Evolutionary conservation across 768 basidiomycete genomes (phyloP), one percentile per base, ranked within the genome.

Genomic region (Sporobolomyces roseus): DNA sequence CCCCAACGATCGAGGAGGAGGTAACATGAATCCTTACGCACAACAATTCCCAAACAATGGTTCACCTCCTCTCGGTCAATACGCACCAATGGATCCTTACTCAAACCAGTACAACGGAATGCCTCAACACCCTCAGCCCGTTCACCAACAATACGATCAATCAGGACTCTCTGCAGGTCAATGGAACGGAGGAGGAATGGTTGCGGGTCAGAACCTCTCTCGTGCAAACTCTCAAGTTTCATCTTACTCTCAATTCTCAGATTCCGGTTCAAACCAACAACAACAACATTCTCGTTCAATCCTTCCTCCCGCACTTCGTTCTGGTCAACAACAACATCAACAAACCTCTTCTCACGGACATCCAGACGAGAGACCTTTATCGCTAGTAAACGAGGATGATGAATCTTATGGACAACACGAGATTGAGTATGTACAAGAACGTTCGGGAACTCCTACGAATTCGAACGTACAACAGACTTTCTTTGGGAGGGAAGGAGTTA

Each of bases 391-490:
- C 41, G 59, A 65, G 41, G 54, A 65, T 25, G 60, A 65, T 36
- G 59, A 55, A 36, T 52, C 52, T 9, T 48, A 27, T 29, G 36
- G 46, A 3, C 43, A 53, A 25, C 32, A 51, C 41, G 50, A 63
- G 27, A 48, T 60, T 45, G 58, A 60, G 3, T 48, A 60, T 45
- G 13, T 60, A 2, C 58, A 27, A 2, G 45, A 60, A 35, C 43
- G 58, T 14, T 63, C 68, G 17, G 76, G 75, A 27, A 74, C 74
- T 32, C 72, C 75, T 13, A 63, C 63, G 6, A 63, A 73, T 51
- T 58, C 66, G 38, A 75, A 75, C 73, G 74, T 71, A 12, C 75
- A 74, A 58, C 75, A 76, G 49, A 62, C 70, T 27, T 76, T 72
- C 62, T 71, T 72, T 29, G 53, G 65, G 10, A 36, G 43, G 27